Percentiles rank a stretch among this genome's conserved stretches.
Evolutionary conservation across 2,329 filamentous ascomycete species (phyloP).

Genomic region (Colletotrichum coccodes): DNA sequence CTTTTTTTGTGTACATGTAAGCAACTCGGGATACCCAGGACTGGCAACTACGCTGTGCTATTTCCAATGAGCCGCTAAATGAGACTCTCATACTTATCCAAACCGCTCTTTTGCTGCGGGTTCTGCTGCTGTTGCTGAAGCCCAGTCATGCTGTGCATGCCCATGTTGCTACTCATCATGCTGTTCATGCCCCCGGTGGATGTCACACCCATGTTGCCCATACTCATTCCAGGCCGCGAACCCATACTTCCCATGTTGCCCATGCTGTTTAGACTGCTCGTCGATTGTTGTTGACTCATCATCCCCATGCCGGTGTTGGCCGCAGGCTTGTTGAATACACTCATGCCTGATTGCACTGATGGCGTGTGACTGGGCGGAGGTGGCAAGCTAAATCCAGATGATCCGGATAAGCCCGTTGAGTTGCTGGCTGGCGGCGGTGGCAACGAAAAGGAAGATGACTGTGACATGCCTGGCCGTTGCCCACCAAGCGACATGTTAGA

Average conservation of each 20-base stretch:
- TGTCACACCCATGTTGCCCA: slow-evolving; percentile 38
- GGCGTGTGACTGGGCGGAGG: slow-evolving; percentile 52
- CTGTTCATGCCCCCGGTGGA: slow-evolving; percentile 43
- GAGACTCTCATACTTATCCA: slow-evolving; percentile 77
- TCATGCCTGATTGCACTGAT: slow-evolving; percentile 36
- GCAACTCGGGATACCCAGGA: slow-evolving; percentile 10
- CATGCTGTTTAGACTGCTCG: slow-evolving; percentile 30
- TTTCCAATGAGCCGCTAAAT: slow-evolving; percentile 51
- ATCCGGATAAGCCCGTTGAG: slow-evolving; percentile 35
- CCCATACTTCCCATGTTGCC: slow-evolving; percentile 34
- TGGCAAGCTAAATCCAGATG: slow-evolving; percentile 58
- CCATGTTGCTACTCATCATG: slow-evolving; percentile 37
- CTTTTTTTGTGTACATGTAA: neutral
- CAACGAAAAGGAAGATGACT: slow-evolving; percentile 65
- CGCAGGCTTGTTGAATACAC: slow-evolving; percentile 32
- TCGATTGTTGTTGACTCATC: slow-evolving; percentile 24
- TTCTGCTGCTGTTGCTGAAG: slow-evolving; percentile 39
- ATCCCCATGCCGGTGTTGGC: slow-evolving; percentile 29
- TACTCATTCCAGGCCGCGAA: slow-evolving; percentile 29
- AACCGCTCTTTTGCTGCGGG: slow-evolving; percentile 58
- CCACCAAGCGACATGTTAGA: slow-evolving; percentile 59
- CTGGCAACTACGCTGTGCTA: neutral
- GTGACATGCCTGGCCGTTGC: slow-evolving; percentile 47
- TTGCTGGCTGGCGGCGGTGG: slow-evolving; percentile 60
- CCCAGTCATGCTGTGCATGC: slow-evolving; percentile 36